Evolutionary conservation across 208 protist genomes (phyloP), one percentile per base, ranked within the genome.

Genomic region (Wallacemonas collosoma): DNA sequence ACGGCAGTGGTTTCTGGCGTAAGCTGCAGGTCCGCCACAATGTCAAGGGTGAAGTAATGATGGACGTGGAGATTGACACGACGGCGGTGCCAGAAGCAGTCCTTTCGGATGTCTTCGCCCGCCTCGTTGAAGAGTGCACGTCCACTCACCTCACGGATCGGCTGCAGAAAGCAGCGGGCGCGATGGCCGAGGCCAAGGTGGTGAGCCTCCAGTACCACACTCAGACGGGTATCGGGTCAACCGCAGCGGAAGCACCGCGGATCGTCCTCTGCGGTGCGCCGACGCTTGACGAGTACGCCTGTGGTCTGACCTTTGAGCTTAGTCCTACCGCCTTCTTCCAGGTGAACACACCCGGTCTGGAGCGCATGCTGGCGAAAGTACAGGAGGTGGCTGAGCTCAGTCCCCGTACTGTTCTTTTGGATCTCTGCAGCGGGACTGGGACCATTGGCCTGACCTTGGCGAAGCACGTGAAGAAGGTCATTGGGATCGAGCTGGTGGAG

Each of bases 361-460:
- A 98, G 57, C 17, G 73, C 2, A 80, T 99, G 73, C 88, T 98
- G 41, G 60, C 72, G 15, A 89, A 88, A 61, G 84, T 97, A 38
- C 65, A 68, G 17, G 80, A 88, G 36, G 81, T 87, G 38, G 91
- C 90, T 11, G 80, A 83, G 51, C 78, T 95, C 4, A 76, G 17
- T 11, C 41, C 71, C 8, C 50, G 85, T 47, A 95, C 87, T 35
- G 88, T 89, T 12, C 84, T 98, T n/a, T 79, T 98, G 12, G 98
- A 99, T 77, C 82, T 99, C 53, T 99, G 98, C 77, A 98, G 96
- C 72, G 98, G 98, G 26, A 98, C 96, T 2, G 98, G 98, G 17
- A 98, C 97, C 8, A 98, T 99, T 71, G 98, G 98, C 5, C 77
- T 98, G 14, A 89, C 80, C 12, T 80, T 98, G 26, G 81, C 93